A percentile compares a stretch with the other conserved stretches of the same genome.
These are phyloP conservation scores for Aspergillus flavus DNA, from an alignment of 2,329 filamentous ascomycete genomes.

Conservation along the genomic window DNA sequence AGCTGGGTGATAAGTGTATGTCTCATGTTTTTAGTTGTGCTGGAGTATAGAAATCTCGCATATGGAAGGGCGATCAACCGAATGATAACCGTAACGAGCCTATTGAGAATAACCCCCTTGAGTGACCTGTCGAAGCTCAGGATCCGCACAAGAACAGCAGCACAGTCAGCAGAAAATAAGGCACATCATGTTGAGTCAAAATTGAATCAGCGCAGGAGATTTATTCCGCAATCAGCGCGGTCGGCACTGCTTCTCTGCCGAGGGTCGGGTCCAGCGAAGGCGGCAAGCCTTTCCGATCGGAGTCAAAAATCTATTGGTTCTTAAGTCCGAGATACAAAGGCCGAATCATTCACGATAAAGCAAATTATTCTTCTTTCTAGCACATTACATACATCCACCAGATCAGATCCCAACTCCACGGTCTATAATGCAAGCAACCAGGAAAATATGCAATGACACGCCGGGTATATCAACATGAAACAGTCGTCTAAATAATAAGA, in stretches of 20 bases:
- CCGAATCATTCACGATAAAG: background rate
- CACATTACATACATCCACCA: background rate
- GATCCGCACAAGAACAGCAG: background rate
- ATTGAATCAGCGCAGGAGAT: constrained; percentile 2
- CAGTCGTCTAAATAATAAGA: constrained; percentile 8
- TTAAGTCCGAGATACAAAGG: background rate
- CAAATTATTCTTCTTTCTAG: background rate
- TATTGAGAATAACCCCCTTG: background rate
- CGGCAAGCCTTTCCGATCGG: constrained; percentile 4
- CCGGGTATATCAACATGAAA: constrained; percentile 24
- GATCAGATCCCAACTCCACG: constrained; percentile 5
- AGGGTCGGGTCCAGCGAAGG: background rate
- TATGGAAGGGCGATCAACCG: background rate
- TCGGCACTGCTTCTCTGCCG: constrained; percentile 6
- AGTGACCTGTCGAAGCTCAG: background rate
- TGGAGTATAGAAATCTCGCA: background rate
- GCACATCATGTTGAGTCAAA: background rate
- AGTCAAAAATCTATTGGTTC: background rate
- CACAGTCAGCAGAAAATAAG: background rate
- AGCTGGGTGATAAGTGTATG: constrained; percentile 10
- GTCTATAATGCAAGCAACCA: constrained; percentile 18
- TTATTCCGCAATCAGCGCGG: constrained; percentile 1
- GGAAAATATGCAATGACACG: constrained; percentile 12
- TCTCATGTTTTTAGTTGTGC: constrained; percentile 15
- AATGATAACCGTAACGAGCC: background rate